phyloP scores from a whole-genome alignment of 352 stramenopile species.

The Bremia lactucae region DNA sequence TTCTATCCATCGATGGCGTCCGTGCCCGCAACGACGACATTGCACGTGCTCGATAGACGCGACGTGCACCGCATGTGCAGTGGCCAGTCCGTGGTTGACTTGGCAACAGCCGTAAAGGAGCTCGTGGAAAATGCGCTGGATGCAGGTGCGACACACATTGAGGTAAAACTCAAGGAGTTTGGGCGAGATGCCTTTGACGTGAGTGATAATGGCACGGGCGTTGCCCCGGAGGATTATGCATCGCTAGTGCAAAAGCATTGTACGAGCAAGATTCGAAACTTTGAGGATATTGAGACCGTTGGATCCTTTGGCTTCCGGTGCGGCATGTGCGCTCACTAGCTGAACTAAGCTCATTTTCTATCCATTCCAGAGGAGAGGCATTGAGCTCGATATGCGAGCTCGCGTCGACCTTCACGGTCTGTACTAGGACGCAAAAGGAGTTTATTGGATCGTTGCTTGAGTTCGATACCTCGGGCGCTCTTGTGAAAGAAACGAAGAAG shows the following conservation, averaged over 20 bases:
- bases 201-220: conserved; percentile 89
- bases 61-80: conserved; percentile 69
- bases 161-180: conserved; percentile 87
- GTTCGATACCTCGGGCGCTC: conserved; percentile 63
- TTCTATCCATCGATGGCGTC: conserved; percentile 3
- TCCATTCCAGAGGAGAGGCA: conserved; percentile 80
- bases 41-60: conserved; percentile 32
- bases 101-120: conserved; percentile 95
- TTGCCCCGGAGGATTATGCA: conserved; percentile 64
- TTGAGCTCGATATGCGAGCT: conserved; percentile 93
- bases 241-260: conserved; percentile 87
- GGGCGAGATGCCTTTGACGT: conserved; percentile 91
- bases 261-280: conserved; percentile 93
- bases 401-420: conserved; percentile 72
- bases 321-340: background rate
- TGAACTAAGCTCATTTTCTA: background rate
- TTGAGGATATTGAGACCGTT: conserved; percentile 88
- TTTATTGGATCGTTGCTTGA: conserved; percentile 72
- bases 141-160: conserved; percentile 55
- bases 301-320: conserved; percentile 90
- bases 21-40: conserved; percentile 1
- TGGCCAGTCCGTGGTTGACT: conserved; percentile 92
- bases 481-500: conserved; percentile 47
- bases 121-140: conserved; percentile 91
- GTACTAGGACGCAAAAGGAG: conserved; percentile 70